A percentile compares a stretch with the other conserved stretches of the same genome.
These are phyloP conservation scores for Globisporangium echinulatum DNA, from an alignment of 352 stramenopile genomes.

Conservation along the genomic window DNA sequence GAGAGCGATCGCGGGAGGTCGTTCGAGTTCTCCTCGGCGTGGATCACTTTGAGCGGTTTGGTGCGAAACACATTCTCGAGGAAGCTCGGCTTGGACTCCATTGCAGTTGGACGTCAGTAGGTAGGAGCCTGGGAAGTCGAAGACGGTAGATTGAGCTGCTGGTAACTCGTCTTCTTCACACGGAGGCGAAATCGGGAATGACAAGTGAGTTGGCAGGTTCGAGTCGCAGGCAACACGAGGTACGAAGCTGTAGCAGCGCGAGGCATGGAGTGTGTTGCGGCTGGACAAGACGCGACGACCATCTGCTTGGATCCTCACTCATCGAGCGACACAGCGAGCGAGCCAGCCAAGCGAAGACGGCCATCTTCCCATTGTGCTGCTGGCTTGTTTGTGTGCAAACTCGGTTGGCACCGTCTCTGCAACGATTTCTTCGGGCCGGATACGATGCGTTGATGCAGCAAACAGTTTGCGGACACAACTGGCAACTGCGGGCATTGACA, in stretches of 20 bases:
- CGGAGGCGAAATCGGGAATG: background rate
- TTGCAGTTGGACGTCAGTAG: background rate
- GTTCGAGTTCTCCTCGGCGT: conserved; percentile 62
- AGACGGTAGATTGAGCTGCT: background rate
- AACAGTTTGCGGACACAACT: background rate
- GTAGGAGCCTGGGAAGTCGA: background rate
- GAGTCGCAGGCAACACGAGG: too few species aligned
- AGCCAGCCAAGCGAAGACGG: background rate
- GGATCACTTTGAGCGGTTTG: conserved; percentile 72
- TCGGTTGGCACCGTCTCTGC: background rate
- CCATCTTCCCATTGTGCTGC: background rate
- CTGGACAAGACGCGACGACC: background rate
- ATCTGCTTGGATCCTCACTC: conserved; percentile 3
- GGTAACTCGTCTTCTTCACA: background rate
- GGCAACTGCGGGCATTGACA: background rate
- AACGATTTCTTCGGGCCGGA: background rate
- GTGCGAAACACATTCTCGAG: conserved; percentile 51
- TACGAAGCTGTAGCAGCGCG: background rate
- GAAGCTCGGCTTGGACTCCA: conserved; percentile 29
- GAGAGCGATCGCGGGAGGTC: conserved; percentile 62
- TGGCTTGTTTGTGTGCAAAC: too few species aligned
- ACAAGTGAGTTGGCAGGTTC: too few species aligned
- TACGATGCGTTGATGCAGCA: background rate
- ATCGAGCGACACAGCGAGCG: background rate
- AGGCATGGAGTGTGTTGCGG: background rate